phyloP scores from a whole-genome alignment of 768 basidiomycete genomes.

The Amanita inopinata region DNA sequence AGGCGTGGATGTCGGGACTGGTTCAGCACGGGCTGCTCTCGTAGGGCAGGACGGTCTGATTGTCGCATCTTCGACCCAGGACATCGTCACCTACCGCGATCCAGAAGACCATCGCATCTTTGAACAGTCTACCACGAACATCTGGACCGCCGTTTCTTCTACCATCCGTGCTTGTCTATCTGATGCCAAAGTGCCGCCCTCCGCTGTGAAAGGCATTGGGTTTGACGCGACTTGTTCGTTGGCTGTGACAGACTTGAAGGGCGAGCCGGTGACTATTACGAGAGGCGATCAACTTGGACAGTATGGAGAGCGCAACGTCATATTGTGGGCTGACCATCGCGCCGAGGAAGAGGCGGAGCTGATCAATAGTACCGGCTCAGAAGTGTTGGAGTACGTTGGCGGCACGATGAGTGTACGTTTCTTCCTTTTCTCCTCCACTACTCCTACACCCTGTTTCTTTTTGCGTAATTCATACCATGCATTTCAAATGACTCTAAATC shows the following conservation, averaged over 20 bases:
- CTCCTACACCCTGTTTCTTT: conserved; percentile 2
- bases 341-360: conserved; percentile 86
- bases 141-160: conserved; percentile 65
- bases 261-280: conserved; percentile 68
- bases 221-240: conserved; percentile 97
- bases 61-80: conserved; percentile 69
- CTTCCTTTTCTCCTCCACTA: not conserved
- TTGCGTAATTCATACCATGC: not conserved
- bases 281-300: conserved; percentile 54
- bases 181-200: conserved; percentile 43
- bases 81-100: conserved; percentile 83
- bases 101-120: conserved; percentile 83
- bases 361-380: conserved; percentile 78
- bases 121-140: conserved; percentile 88
- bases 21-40: conserved; percentile 83
- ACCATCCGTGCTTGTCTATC: conserved; percentile 56
- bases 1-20: conserved; percentile 85
- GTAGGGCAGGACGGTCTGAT: conserved; percentile 60
- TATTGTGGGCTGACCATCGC: conserved; percentile 96
- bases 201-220: conserved; percentile 74
- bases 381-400: conserved; percentile 90
- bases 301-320: conserved; percentile 71
- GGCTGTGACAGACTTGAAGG: conserved; percentile 70
- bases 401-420: conserved; percentile 82
- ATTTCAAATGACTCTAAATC: too few species aligned